Conservation (phyloP, 2,329 filamentous ascomycete genomes). For the Phyllosticta citribraziliensis region DNA sequence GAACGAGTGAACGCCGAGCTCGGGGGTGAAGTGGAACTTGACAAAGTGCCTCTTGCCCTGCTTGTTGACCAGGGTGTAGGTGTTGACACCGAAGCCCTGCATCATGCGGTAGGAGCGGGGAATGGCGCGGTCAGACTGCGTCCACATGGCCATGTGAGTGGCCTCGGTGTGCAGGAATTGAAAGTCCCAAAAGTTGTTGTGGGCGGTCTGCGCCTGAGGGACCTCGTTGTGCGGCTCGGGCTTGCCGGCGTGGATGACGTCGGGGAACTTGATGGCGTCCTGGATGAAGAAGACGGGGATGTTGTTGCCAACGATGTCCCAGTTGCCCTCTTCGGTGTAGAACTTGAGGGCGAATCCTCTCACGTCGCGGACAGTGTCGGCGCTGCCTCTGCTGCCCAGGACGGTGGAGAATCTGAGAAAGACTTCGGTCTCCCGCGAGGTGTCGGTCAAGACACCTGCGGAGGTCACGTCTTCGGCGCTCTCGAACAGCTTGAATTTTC, state of each 20-base stretch:
- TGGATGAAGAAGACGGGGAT: constrained; percentile 71
- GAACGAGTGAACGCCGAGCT: constrained; percentile 64
- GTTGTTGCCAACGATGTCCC: constrained; percentile 65
- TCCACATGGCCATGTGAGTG: constrained; percentile 72
- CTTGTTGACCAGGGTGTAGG: constrained; percentile 58
- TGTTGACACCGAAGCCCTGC: constrained; percentile 80
- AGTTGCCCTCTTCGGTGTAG: constrained; percentile 69
- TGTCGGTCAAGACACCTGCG: constrained; percentile 58
- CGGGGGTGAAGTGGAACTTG: constrained; percentile 69
- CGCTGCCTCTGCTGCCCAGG: constrained; percentile 62
- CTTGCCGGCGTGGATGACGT: constrained; percentile 54
- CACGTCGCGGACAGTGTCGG: constrained; percentile 76
- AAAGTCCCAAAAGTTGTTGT: constrained; percentile 75
- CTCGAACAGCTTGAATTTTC: constrained; percentile 56
- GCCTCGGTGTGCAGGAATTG: constrained; percentile 57
- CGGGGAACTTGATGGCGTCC: constrained; percentile 64
- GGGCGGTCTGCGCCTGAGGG: constrained; percentile 59
- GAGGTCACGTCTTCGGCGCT: constrained; percentile 53
- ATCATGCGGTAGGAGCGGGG: constrained; percentile 74
- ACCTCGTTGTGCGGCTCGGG: constrained; percentile 62
- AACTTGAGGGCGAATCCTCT: constrained; percentile 71
- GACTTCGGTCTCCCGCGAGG: constrained; percentile 54
- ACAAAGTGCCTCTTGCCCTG: constrained; percentile 62
- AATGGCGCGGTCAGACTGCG: constrained; percentile 64
- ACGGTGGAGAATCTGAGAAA: constrained; percentile 74